Conservation (phyloP, 345 rosid species). For the Jatropha curcas region DNA sequence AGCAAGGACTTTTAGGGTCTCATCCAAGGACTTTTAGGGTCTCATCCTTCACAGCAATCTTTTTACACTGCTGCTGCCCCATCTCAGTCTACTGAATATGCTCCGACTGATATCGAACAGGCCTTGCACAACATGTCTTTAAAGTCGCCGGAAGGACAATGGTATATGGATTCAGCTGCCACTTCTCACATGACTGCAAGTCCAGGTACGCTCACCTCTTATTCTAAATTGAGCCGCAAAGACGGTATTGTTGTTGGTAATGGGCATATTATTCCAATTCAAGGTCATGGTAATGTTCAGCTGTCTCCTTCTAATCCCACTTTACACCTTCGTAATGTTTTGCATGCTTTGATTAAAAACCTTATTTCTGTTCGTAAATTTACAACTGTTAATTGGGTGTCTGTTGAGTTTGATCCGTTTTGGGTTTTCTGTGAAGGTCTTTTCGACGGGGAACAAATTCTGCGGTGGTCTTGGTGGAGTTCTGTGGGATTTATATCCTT, state of each 20-base stretch:
- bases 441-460: too few relatives aligned
- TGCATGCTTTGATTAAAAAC: not conserved
- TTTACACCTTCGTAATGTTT: not conserved
- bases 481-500: too few relatives aligned
- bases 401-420: too few relatives aligned
- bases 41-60: too few relatives aligned
- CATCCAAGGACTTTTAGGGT: too few relatives aligned
- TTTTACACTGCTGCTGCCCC: too few relatives aligned
- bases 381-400: too few relatives aligned
- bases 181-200: not conserved
- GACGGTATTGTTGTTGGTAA: not conserved
- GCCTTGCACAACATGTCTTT: not conserved
- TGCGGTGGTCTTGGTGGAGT: too few relatives aligned
- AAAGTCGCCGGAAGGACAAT: not conserved
- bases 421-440: too few relatives aligned
- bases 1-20: too few relatives aligned
- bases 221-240: not conserved
- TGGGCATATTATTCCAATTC: not conserved
- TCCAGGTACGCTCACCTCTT: conserved; percentile 2
- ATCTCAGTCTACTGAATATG: too few relatives aligned
- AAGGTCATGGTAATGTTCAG: not conserved
- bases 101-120: not conserved
- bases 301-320: not conserved
- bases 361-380: too few relatives aligned
- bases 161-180: not conserved